Conservation (phyloP, 352 stramenopile species). For the Pythium scleroteichum region DNA sequence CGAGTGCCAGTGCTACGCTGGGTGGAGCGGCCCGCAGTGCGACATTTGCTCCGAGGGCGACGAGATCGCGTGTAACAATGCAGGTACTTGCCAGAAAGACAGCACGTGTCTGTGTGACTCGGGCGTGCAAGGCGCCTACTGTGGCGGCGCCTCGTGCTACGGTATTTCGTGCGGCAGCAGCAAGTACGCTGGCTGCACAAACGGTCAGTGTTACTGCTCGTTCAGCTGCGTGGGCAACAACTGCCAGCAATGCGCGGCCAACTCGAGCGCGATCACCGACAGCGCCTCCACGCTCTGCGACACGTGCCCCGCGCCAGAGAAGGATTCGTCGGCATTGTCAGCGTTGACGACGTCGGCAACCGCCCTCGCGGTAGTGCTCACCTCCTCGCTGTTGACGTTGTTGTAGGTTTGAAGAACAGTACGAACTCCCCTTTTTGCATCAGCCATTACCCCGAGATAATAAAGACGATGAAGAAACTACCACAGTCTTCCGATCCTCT, state of each 20-base stretch:
- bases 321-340: conserved; percentile 2
- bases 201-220: conserved; percentile 53
- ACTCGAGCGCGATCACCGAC: conserved; percentile 21
- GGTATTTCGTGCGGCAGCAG: conserved; percentile 46
- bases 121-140: conserved; percentile 51
- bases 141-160: conserved; percentile 50
- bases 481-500: too few relatives aligned
- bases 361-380: background rate
- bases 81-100: conserved; percentile 53
- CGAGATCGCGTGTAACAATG: conserved; percentile 48
- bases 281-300: conserved; percentile 10
- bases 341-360: background rate
- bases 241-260: conserved; percentile 48
- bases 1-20: conserved; percentile 54
- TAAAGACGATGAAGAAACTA: too few relatives aligned
- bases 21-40: conserved; percentile 69
- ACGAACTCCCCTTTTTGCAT: too few relatives aligned
- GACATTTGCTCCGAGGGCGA: conserved; percentile 59
- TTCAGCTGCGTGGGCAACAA: conserved; percentile 51
- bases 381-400: too few relatives aligned
- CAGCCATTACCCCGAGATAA: too few relatives aligned
- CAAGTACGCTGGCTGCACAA: conserved; percentile 53
- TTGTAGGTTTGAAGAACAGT: too few relatives aligned
- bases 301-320: conserved; percentile 19
- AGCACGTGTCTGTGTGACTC: conserved; percentile 61